Base-by-base conservation (phyloP, 2,329 filamentous ascomycete genomes). In the Nigrospora sphaerica region DNA sequence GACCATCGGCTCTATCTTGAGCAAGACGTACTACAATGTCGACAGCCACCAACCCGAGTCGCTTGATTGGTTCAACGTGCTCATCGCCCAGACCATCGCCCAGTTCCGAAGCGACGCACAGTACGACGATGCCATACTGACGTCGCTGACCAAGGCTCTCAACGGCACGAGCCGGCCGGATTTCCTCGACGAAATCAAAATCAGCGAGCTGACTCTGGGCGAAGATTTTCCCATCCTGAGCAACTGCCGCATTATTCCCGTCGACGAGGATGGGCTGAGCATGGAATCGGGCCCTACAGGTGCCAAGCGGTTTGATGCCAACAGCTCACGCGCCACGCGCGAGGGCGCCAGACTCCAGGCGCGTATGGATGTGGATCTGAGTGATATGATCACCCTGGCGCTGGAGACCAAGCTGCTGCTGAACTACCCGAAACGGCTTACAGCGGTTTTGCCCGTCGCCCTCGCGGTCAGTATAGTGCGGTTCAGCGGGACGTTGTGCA, bases 171-270 rank as follows among this genome's bases (percentile, higher is more conserved):
- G 83, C 39, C 86, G 93, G 46, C 93, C 93, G 1, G 87, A 91
- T 54, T 98, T 95, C 64, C 75, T 98, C 32, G 92, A 95, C 62
- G 87, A 93, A 61, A 97, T 98, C 52, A 85, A 84, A 23, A 88
- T 98, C 45, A 95, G 91, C 3, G 92, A 98, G 67, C 82, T 98
- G 49, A 95, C 86, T 43, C 73, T 98, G 5, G 93, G 93, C 31
- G 93, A 98, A 58, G 93, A 98, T 58, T 98, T 97, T 54, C 93
- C 93, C 28, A 98, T 98, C 45, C 95, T 98, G 66, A 96, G 91
- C 71, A 98, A 98, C 65, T 97, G 93, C 61, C 83, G 93, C 49
- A 86, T 98, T 46, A 96, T 96, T 50, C 89, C 91, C 2, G 88
- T 96, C 0, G 85, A 88, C 57, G 87, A 92, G 55, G 85, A 91